Conservation (phyloP, 176 grass and related monocot species). For the Avena atlantica region DNA sequence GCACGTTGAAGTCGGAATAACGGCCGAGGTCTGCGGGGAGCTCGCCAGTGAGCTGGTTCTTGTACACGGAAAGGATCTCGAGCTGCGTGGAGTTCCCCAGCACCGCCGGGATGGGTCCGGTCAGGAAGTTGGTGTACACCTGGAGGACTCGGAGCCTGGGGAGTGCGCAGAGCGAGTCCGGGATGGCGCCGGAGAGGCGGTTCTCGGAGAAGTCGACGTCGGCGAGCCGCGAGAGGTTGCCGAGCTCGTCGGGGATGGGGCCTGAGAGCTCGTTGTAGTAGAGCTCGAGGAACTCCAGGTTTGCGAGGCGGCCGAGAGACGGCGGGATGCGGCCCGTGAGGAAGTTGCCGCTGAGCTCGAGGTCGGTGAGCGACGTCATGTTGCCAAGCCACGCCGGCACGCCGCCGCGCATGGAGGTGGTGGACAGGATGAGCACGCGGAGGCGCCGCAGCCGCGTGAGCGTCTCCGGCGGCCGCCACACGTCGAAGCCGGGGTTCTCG, state of each 20-base stretch:
- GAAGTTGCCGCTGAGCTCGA: conserved; percentile 78
- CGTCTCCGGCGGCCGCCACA: conserved; percentile 64
- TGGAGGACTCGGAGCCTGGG: conserved; percentile 67
- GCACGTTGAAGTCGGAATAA: conserved; percentile 65
- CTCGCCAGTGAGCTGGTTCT: conserved; percentile 78
- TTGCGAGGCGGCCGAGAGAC: conserved; percentile 45
- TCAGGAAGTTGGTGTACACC: conserved; percentile 74
- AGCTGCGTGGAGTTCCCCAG: conserved; percentile 84
- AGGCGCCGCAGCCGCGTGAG: conserved; percentile 51
- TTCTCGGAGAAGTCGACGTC: conserved; percentile 95
- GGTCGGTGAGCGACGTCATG: conserved; percentile 89
- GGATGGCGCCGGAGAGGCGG: conserved; percentile 64
- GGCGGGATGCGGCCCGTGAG: conserved; percentile 67
- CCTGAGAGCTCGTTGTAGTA: conserved; percentile 84
- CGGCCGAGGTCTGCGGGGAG: conserved; percentile 70
- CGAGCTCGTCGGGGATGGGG: conserved; percentile 66
- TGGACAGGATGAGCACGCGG: conserved; percentile 80
- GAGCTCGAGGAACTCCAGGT: conserved; percentile 80
- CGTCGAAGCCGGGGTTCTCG: conserved; percentile 80
- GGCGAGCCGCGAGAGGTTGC: conserved; percentile 71
- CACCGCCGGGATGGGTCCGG: conserved; percentile 65
- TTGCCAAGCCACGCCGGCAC: conserved; percentile 86
- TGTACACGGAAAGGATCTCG: conserved; percentile 74
- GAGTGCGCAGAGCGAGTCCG: conserved; percentile 56
- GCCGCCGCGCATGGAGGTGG: conserved; percentile 65